These are phyloP conservation scores for Backusella morwellensis DNA, from an alignment of 192 early-diverging fungal genomes.

Conservation along the genomic window DNA sequence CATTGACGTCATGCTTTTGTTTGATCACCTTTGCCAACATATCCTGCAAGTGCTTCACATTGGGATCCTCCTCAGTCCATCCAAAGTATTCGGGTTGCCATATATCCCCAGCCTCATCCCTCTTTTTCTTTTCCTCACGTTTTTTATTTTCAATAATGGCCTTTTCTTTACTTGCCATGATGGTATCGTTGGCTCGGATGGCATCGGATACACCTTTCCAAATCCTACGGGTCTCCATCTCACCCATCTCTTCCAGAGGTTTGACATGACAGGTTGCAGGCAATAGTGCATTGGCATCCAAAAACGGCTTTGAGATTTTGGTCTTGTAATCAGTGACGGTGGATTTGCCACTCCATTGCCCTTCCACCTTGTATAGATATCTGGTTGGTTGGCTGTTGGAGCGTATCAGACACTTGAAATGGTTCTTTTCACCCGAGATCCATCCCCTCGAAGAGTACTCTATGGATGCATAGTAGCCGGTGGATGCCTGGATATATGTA, in stretches of 20 bases:
- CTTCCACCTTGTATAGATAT: conserved; percentile 32
- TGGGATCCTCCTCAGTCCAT: conserved; percentile 17
- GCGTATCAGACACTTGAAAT: conserved; percentile 55
- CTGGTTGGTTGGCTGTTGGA: background rate
- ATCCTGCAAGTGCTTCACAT: conserved; percentile 5
- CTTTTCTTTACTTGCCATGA: conserved; percentile 61
- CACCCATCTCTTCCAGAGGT: conserved; percentile 53
- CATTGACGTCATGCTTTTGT: background rate
- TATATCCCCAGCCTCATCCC: conserved; percentile 43
- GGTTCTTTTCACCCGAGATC: conserved; percentile 74
- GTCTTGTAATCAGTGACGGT: conserved; percentile 48
- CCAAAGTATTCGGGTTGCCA: conserved; percentile 22
- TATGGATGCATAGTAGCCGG: conserved; percentile 44
- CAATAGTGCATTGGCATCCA: conserved; percentile 51
- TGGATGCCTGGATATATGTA: conserved; percentile 60
- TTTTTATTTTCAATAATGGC: conserved; percentile 61
- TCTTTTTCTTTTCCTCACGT: conserved; percentile 51
- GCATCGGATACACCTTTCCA: conserved; percentile 67
- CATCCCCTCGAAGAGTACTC: conserved; percentile 69
- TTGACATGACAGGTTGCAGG: conserved; percentile 50
- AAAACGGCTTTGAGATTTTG: conserved; percentile 46
- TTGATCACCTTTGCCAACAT: conserved; percentile 16
- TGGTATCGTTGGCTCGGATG: conserved; percentile 57
- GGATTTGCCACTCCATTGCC: conserved; percentile 66
- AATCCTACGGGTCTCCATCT: conserved; percentile 60